Evolutionary conservation across 2,329 filamentous ascomycete genomes (phyloP), one percentile per base, ranked within the genome.

Genomic region (Paramyrothecium sp.): DNA sequence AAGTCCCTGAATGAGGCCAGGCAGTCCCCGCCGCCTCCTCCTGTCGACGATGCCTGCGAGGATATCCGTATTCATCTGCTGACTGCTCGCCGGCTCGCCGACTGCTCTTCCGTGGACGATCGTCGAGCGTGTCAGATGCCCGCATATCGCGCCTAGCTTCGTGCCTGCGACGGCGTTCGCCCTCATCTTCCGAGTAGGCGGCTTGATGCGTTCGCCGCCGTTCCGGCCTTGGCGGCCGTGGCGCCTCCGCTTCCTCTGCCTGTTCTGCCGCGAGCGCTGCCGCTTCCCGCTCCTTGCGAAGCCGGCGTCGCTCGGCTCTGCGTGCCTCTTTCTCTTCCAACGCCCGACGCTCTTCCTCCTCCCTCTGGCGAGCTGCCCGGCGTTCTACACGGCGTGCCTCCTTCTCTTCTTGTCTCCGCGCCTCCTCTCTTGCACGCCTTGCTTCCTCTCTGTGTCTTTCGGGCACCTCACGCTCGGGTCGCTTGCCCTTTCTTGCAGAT

Each of bases 1-100:
- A 84, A 0, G 85, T 88, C 23, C 85, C 85, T 7, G 82, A 86
- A 66, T 87, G 82, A 19, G 85, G 85, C 85, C 85, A 88, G 11
- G 75, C 75, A 10, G 77, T 60, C 8, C 58, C 63, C 34, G 73
- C 56, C 46, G 56, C 64, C 46, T 71, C 67, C 22, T 68, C 76
- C 30, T 72, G 69, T 16, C 67, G 70, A 16, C 73, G 71, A 52
- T 72, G 66, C 66, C 73, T 72, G 62, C 77, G 75, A 13, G 77
- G 69, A 58, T 81, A 78, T 51, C 75, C 74, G 48, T 77, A 78
- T 46, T 80, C 75, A n/a, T 80, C 75, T 20, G 56, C 78, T 0
- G 75, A 75, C 13, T 73, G 71, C 38, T 78, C 77, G 4, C 54
- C 57, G 22, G 74, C 75, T 21, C 78, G 78, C 21, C 78, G 75